Conservation (phyloP, 805 yeast species). For the Saturnispora halmiae region DNA sequence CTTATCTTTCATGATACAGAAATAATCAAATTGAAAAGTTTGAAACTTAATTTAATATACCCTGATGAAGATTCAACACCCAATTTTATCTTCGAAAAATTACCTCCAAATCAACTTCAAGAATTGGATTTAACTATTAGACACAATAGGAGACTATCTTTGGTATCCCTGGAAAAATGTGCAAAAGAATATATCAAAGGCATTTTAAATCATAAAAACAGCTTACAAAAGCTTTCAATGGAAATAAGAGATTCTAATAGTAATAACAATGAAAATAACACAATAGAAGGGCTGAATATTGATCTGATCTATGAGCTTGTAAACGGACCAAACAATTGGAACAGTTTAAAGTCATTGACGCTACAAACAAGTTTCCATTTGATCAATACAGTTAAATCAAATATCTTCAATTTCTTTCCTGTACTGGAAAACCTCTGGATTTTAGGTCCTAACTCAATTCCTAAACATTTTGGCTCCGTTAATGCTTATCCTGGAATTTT, state of each 20-base stretch:
- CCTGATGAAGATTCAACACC: constrained; percentile 16
- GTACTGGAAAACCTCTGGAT: constrained; percentile 33
- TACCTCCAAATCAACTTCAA: constrained; percentile 15
- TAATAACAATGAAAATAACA: too few relatives aligned
- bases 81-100: constrained; percentile 11
- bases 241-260: constrained; percentile 11
- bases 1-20: constrained; percentile 7
- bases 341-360: constrained; percentile 31
- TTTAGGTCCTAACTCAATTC: constrained; percentile 43
- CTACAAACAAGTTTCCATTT: constrained; percentile 30
- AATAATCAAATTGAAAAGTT: constrained; percentile 4
- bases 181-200: constrained; percentile 15
- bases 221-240: constrained; percentile 20
- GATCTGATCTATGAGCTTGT: background rate
- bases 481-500: constrained; percentile 44
- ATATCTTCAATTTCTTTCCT: constrained; percentile 23
- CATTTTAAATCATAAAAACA: constrained; percentile 11
- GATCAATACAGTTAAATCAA: constrained; percentile 24
- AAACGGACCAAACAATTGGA: constrained; percentile 11
- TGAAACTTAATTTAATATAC: constrained; percentile 21
- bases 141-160: constrained; percentile 16
- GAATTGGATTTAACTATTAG: constrained; percentile 21
- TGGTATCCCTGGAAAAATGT: constrained; percentile 14
- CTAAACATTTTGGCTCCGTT: constrained; percentile 48
- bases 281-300: background rate